Evolutionary conservation across 257 asterid species (phyloP).

Genomic region (Perilla frutescens): DNA sequence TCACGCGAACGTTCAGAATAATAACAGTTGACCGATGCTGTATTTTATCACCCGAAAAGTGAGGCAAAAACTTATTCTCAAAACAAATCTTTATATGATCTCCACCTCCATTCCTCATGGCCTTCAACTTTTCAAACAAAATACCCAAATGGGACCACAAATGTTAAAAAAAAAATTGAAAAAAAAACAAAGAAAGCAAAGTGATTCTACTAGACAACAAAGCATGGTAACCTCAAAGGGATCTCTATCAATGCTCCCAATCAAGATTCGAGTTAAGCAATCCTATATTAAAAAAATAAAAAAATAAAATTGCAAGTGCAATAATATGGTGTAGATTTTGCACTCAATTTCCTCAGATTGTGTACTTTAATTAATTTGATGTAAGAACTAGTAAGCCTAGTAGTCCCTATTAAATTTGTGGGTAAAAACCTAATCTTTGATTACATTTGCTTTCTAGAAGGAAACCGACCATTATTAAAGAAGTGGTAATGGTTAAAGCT

Average conservation of each 20-base stretch:
- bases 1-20: not conserved
- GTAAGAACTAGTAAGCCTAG: constrained; percentile 34
- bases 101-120: constrained; percentile 31
- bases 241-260: constrained; percentile 53
- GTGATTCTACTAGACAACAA: constrained; percentile 53
- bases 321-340: constrained; percentile 65
- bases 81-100: constrained; percentile 41
- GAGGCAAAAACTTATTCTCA: constrained; percentile 14
- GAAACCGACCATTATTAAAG: constrained; percentile 61
- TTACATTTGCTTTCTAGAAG: constrained; percentile 54
- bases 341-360: constrained; percentile 47
- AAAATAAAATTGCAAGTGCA: constrained; percentile 35
- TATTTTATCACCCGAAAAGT: constrained; percentile 30
- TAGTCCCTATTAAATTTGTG: constrained; percentile 46
- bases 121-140: constrained; percentile 42
- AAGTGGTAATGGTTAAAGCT: constrained; percentile 38
- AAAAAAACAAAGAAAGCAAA: not conserved
- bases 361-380: constrained; percentile 35
- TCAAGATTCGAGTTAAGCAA: constrained; percentile 50
- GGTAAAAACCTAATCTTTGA: constrained; percentile 48
- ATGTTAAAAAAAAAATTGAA: constrained; percentile 36
- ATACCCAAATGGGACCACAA: constrained; percentile 54
- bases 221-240: constrained; percentile 60
- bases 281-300: constrained; percentile 23
- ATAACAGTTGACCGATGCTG: not conserved